Base-by-base conservation (phyloP, 225 moss, liverwort and hornwort species). In the Polytrichum commune region DNA sequence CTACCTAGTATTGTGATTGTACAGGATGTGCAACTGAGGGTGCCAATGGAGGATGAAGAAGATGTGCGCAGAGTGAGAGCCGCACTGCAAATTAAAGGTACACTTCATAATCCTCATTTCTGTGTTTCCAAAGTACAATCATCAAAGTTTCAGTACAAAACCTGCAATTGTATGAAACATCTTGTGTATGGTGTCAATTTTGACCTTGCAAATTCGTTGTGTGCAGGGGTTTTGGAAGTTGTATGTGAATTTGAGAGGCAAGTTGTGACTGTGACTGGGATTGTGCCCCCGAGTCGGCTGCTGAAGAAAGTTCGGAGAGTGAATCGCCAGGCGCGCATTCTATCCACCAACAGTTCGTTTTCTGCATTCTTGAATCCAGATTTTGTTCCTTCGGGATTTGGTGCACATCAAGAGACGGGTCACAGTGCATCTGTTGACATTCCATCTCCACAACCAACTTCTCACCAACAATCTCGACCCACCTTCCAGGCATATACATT, bases 51-150 rank as follows among this genome's bases (percentile, higher is more conserved):
- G 29, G 77, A 75, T 26, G 84, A 73, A 53, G 78, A 78, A 20
- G 81, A 84, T 38, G 73, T 84, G 19, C 72, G 72, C 46, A 81
- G 70, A 77, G 81, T 84, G 70, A 81, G 72, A 55, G 67, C 72
- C 55, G 75, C 78, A 25, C 81, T 81, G n/a, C n/a, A 68, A 66
- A 81, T 84, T 26, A 84, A 84, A 81, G 84, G 84, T 54, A 26
- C 0, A 26, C 1, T 26, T 26, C 26, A 26, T 26, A 26, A 26
- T 26, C 26, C 26, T 26, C 26, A 26, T 27, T 29, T 18, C 29
- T 64, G 27, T 64, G 24, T 5, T 6, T 18, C 27, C 7, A 29
- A 18, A 13, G 27, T 5, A 8, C 27, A 18, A 26, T 3, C 1
- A 18, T 64, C 18, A 64, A 7, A 18, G 5, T 64, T 64, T 64